These are phyloP conservation scores for Pachyrhizus erosus DNA, from an alignment of 306 rosid genomes.

Conservation along the genomic window DNA sequence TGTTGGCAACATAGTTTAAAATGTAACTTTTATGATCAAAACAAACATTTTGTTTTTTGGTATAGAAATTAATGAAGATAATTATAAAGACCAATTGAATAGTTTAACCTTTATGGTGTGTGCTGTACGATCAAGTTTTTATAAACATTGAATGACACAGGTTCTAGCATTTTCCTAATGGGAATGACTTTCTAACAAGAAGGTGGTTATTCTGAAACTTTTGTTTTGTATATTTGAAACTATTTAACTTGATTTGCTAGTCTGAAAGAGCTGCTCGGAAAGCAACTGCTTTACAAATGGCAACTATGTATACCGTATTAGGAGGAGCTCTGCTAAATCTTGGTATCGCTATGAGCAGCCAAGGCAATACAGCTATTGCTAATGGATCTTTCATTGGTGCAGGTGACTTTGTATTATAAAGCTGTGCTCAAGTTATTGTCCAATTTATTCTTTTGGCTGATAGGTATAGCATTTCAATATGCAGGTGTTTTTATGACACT, in stretches of 20 bases:
- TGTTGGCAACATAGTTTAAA: background rate
- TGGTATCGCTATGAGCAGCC: conserved; percentile 70
- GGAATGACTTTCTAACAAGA: background rate
- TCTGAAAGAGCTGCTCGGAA: conserved; percentile 84
- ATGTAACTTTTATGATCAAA: too few species aligned
- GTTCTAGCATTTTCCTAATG: background rate
- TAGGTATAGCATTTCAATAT: background rate
- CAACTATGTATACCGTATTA: conserved; percentile 71
- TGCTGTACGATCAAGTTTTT: background rate
- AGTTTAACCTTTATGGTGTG: too few species aligned
- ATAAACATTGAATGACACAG: background rate
- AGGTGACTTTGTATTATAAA: conserved; percentile 49
- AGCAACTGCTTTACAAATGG: conserved; percentile 78
- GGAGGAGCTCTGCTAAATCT: conserved; percentile 79
- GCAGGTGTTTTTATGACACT: conserved; percentile 71
- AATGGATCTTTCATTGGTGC: conserved; percentile 81
- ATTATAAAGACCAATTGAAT: too few species aligned
- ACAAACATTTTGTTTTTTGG: too few species aligned
- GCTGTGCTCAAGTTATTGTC: background rate
- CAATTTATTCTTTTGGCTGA: conserved; percentile 10
- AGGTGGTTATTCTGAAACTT: background rate
- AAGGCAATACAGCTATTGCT: conserved; percentile 65
- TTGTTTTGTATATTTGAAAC: conserved; percentile 1
- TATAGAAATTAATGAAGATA: too few species aligned
- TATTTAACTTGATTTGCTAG: conserved; percentile 44